A percentile compares a stretch with the other conserved stretches of the same genome.
These are phyloP conservation scores for Scalesia atractyloides DNA, from an alignment of 129 eudicot genomes.

Conservation along the genomic window DNA sequence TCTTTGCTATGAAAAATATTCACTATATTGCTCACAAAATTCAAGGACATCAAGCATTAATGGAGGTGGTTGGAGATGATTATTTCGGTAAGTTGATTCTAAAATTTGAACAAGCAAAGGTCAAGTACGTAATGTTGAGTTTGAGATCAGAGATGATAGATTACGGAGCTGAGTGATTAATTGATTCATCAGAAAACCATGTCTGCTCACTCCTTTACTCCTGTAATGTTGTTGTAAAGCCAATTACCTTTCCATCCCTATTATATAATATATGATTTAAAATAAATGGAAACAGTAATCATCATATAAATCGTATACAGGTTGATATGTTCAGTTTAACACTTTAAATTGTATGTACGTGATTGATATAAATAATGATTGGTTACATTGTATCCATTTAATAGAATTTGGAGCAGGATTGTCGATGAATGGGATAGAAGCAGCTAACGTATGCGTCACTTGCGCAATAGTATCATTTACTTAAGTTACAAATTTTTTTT, in stretches of 20 bases:
- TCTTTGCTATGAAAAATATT: conserved; percentile 47
- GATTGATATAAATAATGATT: neutral
- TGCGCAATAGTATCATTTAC: too few species aligned
- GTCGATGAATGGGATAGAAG: too few species aligned
- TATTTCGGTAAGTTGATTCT: conserved; percentile 21
- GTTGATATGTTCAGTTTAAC: neutral
- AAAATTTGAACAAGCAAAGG: neutral
- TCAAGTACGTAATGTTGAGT: neutral
- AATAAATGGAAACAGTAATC: neutral
- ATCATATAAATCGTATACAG: neutral
- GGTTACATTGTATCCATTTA: neutral
- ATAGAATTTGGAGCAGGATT: neutral
- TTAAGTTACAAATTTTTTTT: too few species aligned
- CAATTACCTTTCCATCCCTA: too few species aligned
- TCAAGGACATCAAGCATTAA: conserved; percentile 11
- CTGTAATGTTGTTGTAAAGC: too few species aligned
- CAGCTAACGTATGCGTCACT: too few species aligned
- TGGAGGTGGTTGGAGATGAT: conserved; percentile 29
- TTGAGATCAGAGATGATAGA: conserved; percentile 32
- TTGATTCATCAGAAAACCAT: too few species aligned
- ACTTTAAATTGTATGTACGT: neutral
- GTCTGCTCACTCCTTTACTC: too few species aligned
- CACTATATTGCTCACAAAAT: conserved; percentile 27
- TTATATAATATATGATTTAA: too few species aligned
- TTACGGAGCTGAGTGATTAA: neutral